Evolutionary conservation across 768 basidiomycete genomes (phyloP).

Genomic region (Agrocybe pediades): DNA sequence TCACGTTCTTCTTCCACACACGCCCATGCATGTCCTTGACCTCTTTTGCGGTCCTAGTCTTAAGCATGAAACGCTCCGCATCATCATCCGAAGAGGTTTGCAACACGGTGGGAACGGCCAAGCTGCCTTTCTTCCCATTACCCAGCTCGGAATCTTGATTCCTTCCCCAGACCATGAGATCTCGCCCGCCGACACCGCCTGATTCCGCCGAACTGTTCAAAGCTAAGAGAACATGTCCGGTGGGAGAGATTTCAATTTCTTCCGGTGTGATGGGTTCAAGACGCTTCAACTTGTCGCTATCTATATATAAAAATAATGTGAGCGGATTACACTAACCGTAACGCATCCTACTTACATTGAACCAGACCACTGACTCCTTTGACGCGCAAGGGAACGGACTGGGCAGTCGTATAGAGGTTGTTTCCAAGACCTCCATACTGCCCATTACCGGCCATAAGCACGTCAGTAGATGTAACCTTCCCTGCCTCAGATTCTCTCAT

Average conservation of each 20-base stretch:
- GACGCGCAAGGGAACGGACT: conserved; percentile 68
- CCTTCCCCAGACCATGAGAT: conserved; percentile 73
- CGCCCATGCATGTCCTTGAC: conserved; percentile 63
- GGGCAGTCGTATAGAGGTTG: conserved; percentile 66
- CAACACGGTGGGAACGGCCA: conserved; percentile 54
- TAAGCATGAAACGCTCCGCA: conserved; percentile 63
- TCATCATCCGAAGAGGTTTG: conserved; percentile 37
- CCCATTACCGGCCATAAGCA: conserved; percentile 83
- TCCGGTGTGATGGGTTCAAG: conserved; percentile 67
- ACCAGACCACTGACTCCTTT: conserved; percentile 80
- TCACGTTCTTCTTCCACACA: conserved; percentile 58
- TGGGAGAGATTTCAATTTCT: conserved; percentile 67
- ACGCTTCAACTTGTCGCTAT: conserved; percentile 60
- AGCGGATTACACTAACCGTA: not conserved
- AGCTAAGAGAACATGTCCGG: conserved; percentile 75
- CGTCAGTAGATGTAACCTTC: conserved; percentile 33
- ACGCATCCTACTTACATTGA: conserved; percentile 67
- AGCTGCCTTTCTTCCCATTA: conserved; percentile 66
- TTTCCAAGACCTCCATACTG: conserved; percentile 81
- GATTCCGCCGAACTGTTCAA: conserved; percentile 60
- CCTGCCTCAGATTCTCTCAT: conserved; percentile 40
- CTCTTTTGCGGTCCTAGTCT: conserved; percentile 45
- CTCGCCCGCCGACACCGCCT: conserved; percentile 57
- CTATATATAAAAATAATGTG: conserved; percentile 37
- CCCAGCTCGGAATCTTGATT: conserved; percentile 78